Conservation (phyloP, 495 filamentous ascomycete species). For the Thermochaetoides thermophila region DNA sequence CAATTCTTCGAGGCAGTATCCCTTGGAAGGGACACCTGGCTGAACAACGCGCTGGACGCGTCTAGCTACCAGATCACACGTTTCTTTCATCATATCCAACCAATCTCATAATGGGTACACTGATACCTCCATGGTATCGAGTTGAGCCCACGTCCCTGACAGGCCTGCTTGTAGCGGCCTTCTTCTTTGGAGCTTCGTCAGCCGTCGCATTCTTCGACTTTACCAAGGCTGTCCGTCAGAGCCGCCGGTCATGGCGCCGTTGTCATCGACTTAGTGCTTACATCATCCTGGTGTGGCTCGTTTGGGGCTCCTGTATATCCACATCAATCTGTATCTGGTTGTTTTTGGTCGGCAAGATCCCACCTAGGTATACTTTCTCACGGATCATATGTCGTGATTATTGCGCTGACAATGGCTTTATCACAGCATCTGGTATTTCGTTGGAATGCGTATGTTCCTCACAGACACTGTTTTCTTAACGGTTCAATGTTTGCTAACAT, state of each 20-base stretch:
- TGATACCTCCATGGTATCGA: constrained; percentile 15
- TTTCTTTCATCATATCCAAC: too few species aligned
- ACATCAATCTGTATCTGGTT: constrained; percentile 15
- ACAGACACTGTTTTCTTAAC: background rate
- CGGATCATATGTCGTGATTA: background rate
- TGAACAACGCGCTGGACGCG: too few species aligned
- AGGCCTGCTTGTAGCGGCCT: constrained; percentile 15
- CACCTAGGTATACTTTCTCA: constrained; percentile 9
- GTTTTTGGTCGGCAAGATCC: constrained; percentile 9
- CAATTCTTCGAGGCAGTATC: too few species aligned
- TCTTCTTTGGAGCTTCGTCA: constrained; percentile 17
- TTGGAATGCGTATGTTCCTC: constrained; percentile 9
- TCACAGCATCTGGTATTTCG: constrained; percentile 12
- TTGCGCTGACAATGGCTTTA: background rate
- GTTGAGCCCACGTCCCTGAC: background rate
- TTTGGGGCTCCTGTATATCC: constrained; percentile 6
- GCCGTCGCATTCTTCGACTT: constrained; percentile 9
- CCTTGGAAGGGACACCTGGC: too few species aligned
- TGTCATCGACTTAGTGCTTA: constrained; percentile 8
- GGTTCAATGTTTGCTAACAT: background rate
- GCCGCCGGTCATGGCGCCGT: constrained; percentile 9
- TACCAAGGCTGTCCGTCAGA: constrained; percentile 15
- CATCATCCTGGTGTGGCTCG: constrained; percentile 21
- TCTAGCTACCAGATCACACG: too few species aligned
- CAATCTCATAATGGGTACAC: too few species aligned